Base-by-base conservation (phyloP, 169 alveolate genomes). In the Amoebophrya sp. region DNA sequence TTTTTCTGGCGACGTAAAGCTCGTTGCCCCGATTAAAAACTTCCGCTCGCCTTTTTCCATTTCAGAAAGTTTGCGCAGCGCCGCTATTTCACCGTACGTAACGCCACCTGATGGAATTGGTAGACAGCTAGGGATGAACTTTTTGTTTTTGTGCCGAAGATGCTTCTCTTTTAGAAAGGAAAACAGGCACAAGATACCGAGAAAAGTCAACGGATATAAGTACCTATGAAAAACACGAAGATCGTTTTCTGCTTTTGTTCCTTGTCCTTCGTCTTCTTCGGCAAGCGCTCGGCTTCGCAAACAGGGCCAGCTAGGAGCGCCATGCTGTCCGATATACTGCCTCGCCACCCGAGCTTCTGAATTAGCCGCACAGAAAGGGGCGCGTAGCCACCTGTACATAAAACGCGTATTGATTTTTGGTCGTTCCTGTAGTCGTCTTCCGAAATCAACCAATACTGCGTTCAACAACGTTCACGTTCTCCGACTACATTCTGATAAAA, bases 331-430 rank as follows among this genome's bases (percentile, higher is more conserved):
- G 35, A 12, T 2, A 66, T n/a, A 7, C 32, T 0, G 12, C 83
- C 83, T 3, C 83, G 83, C 83, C 83, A 66, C 35, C 35, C 12
- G 35, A 66, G 32, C 32, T 66, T 66, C 92, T 96, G 97, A 23
- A 96, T 93, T 77, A 95, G 77, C 77, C 94, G 94, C 89, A 95
- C 94, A 38, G 95, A 90, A 23, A 96, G 92, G 25, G 97, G 97
- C 32, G 97, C 95, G 91, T 94, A 96, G 39, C 97, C 97, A 83
- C n/a, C n/a, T n/a, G n/a, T n/a, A n/a, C n/a, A n/a, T n/a, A n/a
- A n/a, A n/a, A n/a, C n/a, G n/a, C n/a, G n/a, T n/a, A n/a, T n/a
- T n/a, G n/a, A n/a, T n/a, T n/a, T n/a, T n/a, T n/a, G n/a, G n/a
- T n/a, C n/a, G n/a, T n/a, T n/a, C n/a, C n/a, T n/a, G n/a, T n/a